phyloP scores from a whole-genome alignment of 2,329 filamentous ascomycete species.

The Aspergillus oerlinghausenensis region DNA sequence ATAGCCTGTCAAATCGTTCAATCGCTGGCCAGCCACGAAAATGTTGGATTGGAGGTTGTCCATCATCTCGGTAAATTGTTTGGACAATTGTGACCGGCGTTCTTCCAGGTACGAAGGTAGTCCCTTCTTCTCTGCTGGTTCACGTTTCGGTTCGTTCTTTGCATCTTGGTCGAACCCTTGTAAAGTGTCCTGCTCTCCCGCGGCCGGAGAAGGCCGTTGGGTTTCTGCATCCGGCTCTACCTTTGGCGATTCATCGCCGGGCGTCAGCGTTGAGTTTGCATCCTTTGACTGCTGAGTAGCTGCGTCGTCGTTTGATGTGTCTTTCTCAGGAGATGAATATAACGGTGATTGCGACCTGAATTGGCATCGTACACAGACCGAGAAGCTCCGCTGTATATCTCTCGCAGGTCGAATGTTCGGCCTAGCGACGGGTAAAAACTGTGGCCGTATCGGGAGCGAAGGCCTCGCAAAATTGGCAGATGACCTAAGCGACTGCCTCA shows the following conservation, averaged over 20 bases:
- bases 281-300: slow-evolving; percentile 15
- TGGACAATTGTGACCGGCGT: slow-evolving; percentile 54
- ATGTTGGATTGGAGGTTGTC: slow-evolving; percentile 83
- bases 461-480: slow-evolving; percentile 21
- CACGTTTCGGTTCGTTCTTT: slow-evolving; percentile 1
- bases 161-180: slow-evolving; percentile 6
- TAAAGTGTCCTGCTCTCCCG: slow-evolving; percentile 13
- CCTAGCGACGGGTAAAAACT: slow-evolving; percentile 16
- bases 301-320: slow-evolving; percentile 13
- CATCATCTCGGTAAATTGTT: slow-evolving; percentile 69
- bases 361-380: slow-evolving; percentile 42
- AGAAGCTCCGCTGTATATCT: slow-evolving; percentile 27
- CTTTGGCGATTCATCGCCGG: slow-evolving; percentile 14
- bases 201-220: slow-evolving; percentile 9
- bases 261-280: slow-evolving; percentile 19
- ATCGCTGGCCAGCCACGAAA: slow-evolving; percentile 75
- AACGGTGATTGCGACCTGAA: slow-evolving; percentile 29
- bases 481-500: slow-evolving; percentile 35
- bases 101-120: slow-evolving; percentile 36
- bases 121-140: slow-evolving; percentile 12
- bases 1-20: slow-evolving; percentile 95
- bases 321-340: slow-evolving; percentile 23
- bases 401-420: slow-evolving; percentile 18
- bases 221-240: slow-evolving; percentile 19
- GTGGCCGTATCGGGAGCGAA: slow-evolving; percentile 17